phyloP scores from a whole-genome alignment of 257 asterid genomes.

The Scutellaria galericulata region DNA sequence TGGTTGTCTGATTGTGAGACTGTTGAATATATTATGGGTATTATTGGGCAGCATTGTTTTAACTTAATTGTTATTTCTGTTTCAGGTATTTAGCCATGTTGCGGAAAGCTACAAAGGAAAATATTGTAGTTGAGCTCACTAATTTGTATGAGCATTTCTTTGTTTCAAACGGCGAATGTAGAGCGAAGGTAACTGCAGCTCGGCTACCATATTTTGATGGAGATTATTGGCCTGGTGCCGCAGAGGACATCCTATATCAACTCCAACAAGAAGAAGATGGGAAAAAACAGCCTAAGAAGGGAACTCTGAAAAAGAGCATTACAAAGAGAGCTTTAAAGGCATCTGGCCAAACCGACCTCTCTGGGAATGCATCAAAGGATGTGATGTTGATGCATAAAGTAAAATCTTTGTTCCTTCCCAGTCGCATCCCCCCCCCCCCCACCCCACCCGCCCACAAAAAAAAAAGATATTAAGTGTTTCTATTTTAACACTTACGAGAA shows the following conservation, averaged over 20 bases:
- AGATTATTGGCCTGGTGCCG: slow-evolving; percentile 99
- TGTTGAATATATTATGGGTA: slow-evolving; percentile 17
- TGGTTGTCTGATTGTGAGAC: slow-evolving; percentile 26
- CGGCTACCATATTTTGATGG: slow-evolving; percentile 98
- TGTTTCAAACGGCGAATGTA: slow-evolving; percentile 78
- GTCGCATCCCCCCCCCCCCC: background rate
- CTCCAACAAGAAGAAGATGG: slow-evolving; percentile 97
- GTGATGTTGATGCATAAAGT: slow-evolving; percentile 88
- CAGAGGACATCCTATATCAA: slow-evolving; percentile 87
- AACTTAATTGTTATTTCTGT: slow-evolving; percentile 31
- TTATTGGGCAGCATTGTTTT: slow-evolving; percentile 26
- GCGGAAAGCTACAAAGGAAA: slow-evolving; percentile 83
- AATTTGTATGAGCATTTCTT: slow-evolving; percentile 92
- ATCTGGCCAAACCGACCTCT: slow-evolving; percentile 95
- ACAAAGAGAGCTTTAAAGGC: slow-evolving; percentile 93
- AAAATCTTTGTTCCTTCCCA: slow-evolving; percentile 34
- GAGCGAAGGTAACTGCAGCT: slow-evolving; percentile 93
- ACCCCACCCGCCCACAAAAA: background rate
- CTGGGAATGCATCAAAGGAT: slow-evolving; percentile 93
- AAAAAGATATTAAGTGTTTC: background rate
- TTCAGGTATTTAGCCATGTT: slow-evolving; percentile 95
- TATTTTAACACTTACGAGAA: background rate
- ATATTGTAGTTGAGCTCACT: slow-evolving; percentile 82
- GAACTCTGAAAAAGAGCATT: slow-evolving; percentile 68
- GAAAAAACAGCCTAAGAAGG: slow-evolving; percentile 76